Evolutionary conservation across 371 early-diverging fungal species (phyloP).

Genomic region (Mucor piriformis): DNA sequence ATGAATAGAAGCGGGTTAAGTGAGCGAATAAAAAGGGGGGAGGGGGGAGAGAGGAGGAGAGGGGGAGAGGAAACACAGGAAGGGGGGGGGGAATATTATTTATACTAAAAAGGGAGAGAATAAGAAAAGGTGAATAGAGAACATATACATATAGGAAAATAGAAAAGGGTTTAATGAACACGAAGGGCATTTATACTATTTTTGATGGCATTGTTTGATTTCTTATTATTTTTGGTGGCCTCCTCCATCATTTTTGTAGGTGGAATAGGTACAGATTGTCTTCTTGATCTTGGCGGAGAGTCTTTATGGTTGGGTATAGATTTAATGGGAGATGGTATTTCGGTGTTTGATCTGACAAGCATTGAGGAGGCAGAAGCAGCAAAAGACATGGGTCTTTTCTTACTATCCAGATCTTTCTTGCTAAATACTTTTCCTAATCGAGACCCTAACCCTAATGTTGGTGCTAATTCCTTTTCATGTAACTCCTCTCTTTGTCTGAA

Average conservation of each 20-base stretch:
- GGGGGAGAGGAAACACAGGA: too few relatives aligned
- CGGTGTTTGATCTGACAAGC: slow-evolving; percentile 17
- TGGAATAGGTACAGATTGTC: slow-evolving; percentile 31
- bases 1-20: too few relatives aligned
- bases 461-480: slow-evolving; percentile 1
- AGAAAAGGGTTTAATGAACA: slow-evolving; percentile 27
- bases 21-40: too few relatives aligned
- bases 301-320: slow-evolving; percentile 10
- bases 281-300: slow-evolving; percentile 4
- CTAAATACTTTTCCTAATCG: slow-evolving; percentile 13
- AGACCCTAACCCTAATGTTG: slow-evolving; percentile 13
- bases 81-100: too few relatives aligned
- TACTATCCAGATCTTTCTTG: slow-evolving; percentile 5
- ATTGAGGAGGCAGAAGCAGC: slow-evolving; percentile 15
- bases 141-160: background rate
- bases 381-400: slow-evolving; percentile 33
- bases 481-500: slow-evolving; percentile 17
- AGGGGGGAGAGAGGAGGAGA: too few relatives aligned
- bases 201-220: slow-evolving; percentile 6
- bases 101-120: background rate
- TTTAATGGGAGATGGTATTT: slow-evolving; percentile 13
- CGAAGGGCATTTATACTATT: slow-evolving; percentile 34
- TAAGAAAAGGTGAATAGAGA: background rate
- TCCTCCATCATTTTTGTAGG: slow-evolving; percentile 7
- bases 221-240: background rate